Evolutionary conservation across 108 stramenopile genomes (phyloP), one percentile per base, ranked within the genome.

Genomic region (Cyclotella cryptica): DNA sequence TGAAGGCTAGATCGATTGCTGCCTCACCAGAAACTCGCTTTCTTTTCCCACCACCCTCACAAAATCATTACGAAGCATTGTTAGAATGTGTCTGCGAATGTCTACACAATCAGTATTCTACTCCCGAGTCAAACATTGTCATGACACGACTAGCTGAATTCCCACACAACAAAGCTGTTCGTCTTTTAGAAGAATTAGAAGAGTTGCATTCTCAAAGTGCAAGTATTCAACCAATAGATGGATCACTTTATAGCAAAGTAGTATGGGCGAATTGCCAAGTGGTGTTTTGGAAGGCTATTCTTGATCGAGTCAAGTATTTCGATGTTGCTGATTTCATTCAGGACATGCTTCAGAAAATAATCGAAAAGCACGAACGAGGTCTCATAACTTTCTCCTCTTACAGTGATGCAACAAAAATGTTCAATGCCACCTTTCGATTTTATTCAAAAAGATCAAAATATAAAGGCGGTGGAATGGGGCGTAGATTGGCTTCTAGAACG

Each of bases 221-320:
- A 10, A 58, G 52, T 1, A 57, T 10, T 18, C 29, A 57, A 17
- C 66, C 64, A 19, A 66, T 77, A 15, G 75, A 83, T 68, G 82
- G 75, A 27, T 71, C 75, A 22, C 53, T 77, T 13, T 67, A 75
- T 40, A 45, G 42, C 21, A 55, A 67, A 65, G 55, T 83, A 18
- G 52, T 76, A 43, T 83, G 82, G 82, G 82, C 71, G 24, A 63
- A 62, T 47, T 62, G 65, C 42, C 82, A 83, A 45, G 55, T 83
- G 2, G 28, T 61, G 0, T 19, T 67, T 57, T 83, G 82, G 82
- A 63, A 71, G 61, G 40, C 71, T 9, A 67, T 83, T 29, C 43
- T 66, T 28, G 22, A 46, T 12, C 30, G 57, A 12, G 17, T 66
- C 29, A 68, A 68, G 24, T 72, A 68, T 43, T 60, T 46, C 22